These are phyloP conservation scores for Flaveria ramosissima DNA, from an alignment of 129 eudicot genomes.

Conservation along the genomic window DNA sequence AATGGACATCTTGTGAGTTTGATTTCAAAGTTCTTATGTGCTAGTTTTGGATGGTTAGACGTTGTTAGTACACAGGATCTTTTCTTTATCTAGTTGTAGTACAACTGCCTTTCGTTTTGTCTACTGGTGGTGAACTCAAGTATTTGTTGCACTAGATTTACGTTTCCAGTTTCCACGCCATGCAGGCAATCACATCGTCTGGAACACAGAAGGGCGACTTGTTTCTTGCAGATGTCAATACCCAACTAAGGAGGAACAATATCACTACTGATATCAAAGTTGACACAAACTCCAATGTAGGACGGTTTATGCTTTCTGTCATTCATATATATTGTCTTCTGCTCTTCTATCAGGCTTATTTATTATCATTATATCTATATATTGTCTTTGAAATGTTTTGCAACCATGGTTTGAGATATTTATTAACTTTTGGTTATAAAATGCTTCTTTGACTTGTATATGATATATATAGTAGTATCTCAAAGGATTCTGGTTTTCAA, in stretches of 20 bases:
- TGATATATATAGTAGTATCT: background rate
- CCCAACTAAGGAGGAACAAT: conserved; percentile 55
- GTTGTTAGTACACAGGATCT: too few species aligned
- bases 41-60: background rate
- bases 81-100: background rate
- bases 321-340: background rate
- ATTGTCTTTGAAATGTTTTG: background rate
- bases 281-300: conserved; percentile 56
- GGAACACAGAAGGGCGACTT: conserved; percentile 59
- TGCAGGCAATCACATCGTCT: conserved; percentile 53
- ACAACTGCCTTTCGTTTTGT: background rate
- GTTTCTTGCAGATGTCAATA: conserved; percentile 58
- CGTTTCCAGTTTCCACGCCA: background rate
- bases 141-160: background rate
- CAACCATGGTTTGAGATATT: background rate
- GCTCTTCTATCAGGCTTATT: background rate
- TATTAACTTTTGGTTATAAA: background rate
- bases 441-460: background rate
- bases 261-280: conserved; percentile 61
- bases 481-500: background rate
- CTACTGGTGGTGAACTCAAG: background rate
- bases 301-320: background rate
- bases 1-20: background rate
- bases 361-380: background rate
- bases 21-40: background rate